These are phyloP conservation scores for Cubamyces lactineus DNA, from an alignment of 768 basidiomycete genomes.

Conservation along the genomic window DNA sequence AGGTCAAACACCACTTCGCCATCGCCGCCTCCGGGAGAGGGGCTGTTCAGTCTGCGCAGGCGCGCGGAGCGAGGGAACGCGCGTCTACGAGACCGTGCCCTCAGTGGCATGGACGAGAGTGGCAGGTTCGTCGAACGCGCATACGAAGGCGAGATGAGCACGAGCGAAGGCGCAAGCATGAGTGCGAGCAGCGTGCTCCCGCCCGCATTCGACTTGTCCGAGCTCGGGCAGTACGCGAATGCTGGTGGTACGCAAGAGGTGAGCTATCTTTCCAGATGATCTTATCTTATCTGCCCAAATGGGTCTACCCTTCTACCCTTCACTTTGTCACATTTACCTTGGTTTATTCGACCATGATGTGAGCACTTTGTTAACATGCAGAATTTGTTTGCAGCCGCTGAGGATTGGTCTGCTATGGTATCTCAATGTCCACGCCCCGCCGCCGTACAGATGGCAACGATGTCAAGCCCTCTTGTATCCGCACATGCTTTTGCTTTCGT, in stretches of 20 bases:
- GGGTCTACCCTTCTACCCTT: neutral
- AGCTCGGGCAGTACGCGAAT: constrained; percentile 46
- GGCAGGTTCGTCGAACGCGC: constrained; percentile 10
- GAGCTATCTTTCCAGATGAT: constrained; percentile 25
- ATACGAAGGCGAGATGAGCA: constrained; percentile 29
- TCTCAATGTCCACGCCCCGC: constrained; percentile 84
- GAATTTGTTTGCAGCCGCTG: constrained; percentile 61
- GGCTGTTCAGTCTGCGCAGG: constrained; percentile 57
- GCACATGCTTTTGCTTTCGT: constrained; percentile 83
- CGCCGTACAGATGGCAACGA: constrained; percentile 80
- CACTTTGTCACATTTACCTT: neutral
- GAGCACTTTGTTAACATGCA: constrained; percentile 13
- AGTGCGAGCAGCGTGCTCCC: constrained; percentile 42
- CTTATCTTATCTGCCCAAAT: constrained; percentile 12
- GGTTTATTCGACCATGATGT: constrained; percentile 14
- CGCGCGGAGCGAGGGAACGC: constrained; percentile 41
- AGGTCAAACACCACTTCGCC: constrained; percentile 25
- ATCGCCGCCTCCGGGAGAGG: constrained; percentile 39
- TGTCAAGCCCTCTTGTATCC: constrained; percentile 83
- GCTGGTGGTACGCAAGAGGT: constrained; percentile 49
- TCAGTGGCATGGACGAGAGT: constrained; percentile 20
- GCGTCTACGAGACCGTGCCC: constrained; percentile 27
- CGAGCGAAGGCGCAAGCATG: constrained; percentile 35
- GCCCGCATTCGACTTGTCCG: constrained; percentile 50
- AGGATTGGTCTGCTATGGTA: constrained; percentile 90